Conservation (phyloP, 179 eudicot species). For the Spinacia oleracea region DNA sequence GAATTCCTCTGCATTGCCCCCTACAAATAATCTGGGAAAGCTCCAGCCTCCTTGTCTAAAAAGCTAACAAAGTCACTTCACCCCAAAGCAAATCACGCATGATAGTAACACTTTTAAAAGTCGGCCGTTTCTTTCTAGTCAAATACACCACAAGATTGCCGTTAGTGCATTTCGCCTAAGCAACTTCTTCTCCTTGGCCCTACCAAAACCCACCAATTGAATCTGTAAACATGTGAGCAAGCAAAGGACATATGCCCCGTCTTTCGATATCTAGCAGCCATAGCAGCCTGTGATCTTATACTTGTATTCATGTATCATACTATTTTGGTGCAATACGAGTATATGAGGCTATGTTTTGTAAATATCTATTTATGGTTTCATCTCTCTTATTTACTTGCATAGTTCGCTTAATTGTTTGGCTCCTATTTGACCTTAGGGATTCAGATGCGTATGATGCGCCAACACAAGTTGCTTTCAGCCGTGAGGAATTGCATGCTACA, state of each 20-base stretch:
- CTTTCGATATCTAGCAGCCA: neutral
- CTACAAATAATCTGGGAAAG: no score
- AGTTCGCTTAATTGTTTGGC: neutral
- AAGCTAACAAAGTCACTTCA: no score
- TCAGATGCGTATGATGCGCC: constrained; percentile 39
- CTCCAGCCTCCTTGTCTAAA: no score
- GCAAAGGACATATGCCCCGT: neutral
- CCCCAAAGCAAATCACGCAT: no score
- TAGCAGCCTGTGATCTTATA: neutral
- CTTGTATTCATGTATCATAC: neutral
- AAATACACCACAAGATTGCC: no score
- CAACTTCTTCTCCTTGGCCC: no score
- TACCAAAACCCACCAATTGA: no score
- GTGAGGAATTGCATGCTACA: constrained; percentile 37
- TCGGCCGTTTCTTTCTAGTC: no score
- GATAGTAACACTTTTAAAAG: no score
- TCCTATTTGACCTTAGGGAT: constrained; percentile 43
- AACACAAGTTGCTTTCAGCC: constrained; percentile 37
- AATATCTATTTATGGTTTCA: neutral
- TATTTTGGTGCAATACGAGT: neutral
- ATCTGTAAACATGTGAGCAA: no score
- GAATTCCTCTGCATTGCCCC: no score
- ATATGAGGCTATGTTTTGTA: neutral
- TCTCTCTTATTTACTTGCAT: neutral
- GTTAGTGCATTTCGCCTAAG: no score